Conservation (phyloP, 768 basidiomycete genomes). For the Boletus vermiculosoides region DNA sequence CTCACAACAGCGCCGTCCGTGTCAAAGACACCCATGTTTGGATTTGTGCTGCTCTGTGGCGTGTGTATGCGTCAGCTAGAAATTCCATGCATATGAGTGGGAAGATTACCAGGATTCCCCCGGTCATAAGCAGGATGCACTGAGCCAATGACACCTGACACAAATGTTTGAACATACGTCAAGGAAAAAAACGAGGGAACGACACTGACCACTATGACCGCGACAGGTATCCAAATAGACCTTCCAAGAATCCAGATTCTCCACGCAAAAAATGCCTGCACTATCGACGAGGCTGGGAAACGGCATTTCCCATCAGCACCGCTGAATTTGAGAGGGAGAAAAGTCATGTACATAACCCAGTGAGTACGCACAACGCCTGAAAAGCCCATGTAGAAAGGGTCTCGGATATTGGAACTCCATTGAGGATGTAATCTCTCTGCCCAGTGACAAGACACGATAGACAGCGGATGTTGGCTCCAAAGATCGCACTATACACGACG, state of each 20-base stretch:
- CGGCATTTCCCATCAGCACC: neutral
- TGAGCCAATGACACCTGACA: conserved; percentile 1
- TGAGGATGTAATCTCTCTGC: conserved; percentile 1
- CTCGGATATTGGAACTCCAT: conserved; percentile 2
- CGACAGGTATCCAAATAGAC: conserved; percentile 3
- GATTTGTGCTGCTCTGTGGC: neutral
- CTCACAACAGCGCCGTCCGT: conserved; percentile 5
- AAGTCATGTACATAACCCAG: conserved; percentile 3
- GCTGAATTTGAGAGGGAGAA: neutral
- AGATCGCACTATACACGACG: conserved; percentile 5
- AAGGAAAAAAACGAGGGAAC: neutral
- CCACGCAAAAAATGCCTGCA: conserved; percentile 9
- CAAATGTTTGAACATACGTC: neutral
- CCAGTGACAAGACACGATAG: conserved; percentile 10
- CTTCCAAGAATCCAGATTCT: conserved; percentile 9
- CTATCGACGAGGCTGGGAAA: conserved; percentile 4
- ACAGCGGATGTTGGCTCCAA: conserved; percentile 5
- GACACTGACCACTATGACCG: conserved; percentile 1
- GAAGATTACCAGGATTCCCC: conserved; percentile 1
- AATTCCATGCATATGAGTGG: neutral
- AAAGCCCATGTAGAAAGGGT: conserved; percentile 7
- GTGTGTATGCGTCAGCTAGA: neutral
- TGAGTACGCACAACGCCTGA: conserved; percentile 6
- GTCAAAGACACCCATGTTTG: conserved; percentile 4
- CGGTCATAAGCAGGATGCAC: conserved; percentile 1